phyloP scores from a whole-genome alignment of 495 filamentous ascomycete genomes.

The Aspergillus incahuasiensis region DNA sequence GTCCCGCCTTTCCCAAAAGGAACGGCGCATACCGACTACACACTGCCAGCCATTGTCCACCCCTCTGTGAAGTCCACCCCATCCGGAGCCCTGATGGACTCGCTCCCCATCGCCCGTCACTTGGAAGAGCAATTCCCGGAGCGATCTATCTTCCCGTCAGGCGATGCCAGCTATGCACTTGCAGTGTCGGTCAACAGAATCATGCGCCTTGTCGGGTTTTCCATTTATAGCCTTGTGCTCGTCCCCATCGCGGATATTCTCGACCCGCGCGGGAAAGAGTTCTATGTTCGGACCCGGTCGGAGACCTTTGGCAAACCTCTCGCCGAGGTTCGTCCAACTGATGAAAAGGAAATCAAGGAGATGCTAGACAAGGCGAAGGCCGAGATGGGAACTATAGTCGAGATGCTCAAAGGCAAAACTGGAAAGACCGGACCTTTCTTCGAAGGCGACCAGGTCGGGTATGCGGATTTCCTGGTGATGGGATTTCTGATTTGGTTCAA shows the following conservation, averaged over 20 bases:
- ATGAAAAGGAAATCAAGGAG: slow-evolving; percentile 2
- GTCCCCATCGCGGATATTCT: slow-evolving; percentile 19
- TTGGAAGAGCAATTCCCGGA: slow-evolving; percentile 33
- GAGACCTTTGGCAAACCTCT: slow-evolving; percentile 29
- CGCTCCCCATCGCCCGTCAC: slow-evolving; percentile 33
- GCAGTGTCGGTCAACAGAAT: slow-evolving; percentile 17
- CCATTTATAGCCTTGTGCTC: slow-evolving; percentile 1
- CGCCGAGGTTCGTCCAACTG: slow-evolving; percentile 22
- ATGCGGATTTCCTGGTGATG: slow-evolving; percentile 20
- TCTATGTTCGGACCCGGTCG: slow-evolving; percentile 28
- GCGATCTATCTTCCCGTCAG: slow-evolving; percentile 22
- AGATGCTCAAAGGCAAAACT: slow-evolving; percentile 17
- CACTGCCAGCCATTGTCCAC: slow-evolving; percentile 37
- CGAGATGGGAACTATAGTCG: slow-evolving; percentile 12
- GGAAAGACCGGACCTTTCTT: slow-evolving; percentile 22
- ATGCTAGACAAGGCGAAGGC: slow-evolving; percentile 7
- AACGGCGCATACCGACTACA: slow-evolving; percentile 20
- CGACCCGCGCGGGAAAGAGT: slow-evolving; percentile 29
- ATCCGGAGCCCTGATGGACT: slow-evolving; percentile 34
- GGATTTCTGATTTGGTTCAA: slow-evolving; percentile 16
- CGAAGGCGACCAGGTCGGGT: slow-evolving; percentile 17
- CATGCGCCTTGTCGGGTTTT: neutral
- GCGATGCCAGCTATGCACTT: slow-evolving; percentile 20
- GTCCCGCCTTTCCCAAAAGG: slow-evolving; percentile 23
- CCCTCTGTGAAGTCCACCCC: slow-evolving; percentile 23